These are phyloP conservation scores for Thielaviopsis cerberus DNA, from an alignment of 2,329 filamentous ascomycete genomes.

Conservation along the genomic window DNA sequence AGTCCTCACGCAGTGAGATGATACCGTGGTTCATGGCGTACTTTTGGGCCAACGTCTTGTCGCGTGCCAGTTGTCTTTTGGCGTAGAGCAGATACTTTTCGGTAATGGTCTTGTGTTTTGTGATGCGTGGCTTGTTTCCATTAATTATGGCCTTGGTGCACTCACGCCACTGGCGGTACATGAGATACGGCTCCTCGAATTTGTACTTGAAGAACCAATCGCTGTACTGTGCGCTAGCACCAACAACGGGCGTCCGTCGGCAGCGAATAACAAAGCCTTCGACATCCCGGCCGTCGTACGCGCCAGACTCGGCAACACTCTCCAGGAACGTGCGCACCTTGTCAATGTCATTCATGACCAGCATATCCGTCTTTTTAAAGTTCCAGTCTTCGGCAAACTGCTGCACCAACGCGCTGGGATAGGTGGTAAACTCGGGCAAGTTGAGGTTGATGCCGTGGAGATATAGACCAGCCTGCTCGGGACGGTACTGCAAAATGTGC, in stretches of 20 bases:
- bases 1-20: constrained; percentile 75
- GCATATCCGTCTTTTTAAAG: constrained; percentile 71
- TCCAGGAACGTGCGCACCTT: constrained; percentile 69
- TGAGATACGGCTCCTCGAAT: constrained; percentile 94
- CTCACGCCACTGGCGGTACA: constrained; percentile 98
- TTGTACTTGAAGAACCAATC: constrained; percentile 99
- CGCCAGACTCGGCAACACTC: constrained; percentile 67
- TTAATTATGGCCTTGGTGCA: constrained; percentile 79
- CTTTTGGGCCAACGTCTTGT: constrained; percentile 46
- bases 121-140: constrained; percentile 54
- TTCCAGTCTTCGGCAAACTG: constrained; percentile 83
- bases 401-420: constrained; percentile 67
- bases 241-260: constrained; percentile 40
- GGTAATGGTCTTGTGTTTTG: constrained; percentile 78
- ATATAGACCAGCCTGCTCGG: constrained; percentile 73
- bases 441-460: constrained; percentile 94
- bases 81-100: constrained; percentile 79
- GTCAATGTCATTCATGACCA: constrained; percentile 55
- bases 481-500: constrained; percentile 78
- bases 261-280: constrained; percentile 95
- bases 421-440: constrained; percentile 76
- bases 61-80: constrained; percentile 47
- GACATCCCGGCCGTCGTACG: constrained; percentile 77
- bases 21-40: constrained; percentile 90
- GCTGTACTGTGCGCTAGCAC: constrained; percentile 30